A percentile compares a stretch with the other conserved stretches of the same genome.
phyloP scores from a whole-genome alignment of 352 stramenopile species.

The Globisporangium paddicum region DNA sequence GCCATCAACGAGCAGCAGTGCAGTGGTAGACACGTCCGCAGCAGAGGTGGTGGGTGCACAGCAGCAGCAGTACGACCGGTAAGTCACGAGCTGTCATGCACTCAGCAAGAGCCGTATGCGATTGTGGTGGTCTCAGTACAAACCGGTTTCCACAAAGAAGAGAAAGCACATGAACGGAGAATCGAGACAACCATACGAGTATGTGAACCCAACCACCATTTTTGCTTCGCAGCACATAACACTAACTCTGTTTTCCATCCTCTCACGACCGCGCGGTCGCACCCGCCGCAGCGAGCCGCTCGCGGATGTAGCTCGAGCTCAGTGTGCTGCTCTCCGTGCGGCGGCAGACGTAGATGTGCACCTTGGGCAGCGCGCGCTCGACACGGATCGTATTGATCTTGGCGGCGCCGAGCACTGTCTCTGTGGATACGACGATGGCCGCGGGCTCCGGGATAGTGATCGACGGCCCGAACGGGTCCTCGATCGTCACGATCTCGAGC shows the following conservation, averaged over 20 bases:
- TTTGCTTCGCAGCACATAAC: not conserved
- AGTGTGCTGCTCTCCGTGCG: conserved; percentile 81
- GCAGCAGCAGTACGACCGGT: conserved; percentile 10
- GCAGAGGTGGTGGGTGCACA: conserved; percentile 7
- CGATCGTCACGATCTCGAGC: conserved; percentile 69
- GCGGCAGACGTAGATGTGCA: conserved; percentile 74
- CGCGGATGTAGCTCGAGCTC: conserved; percentile 79
- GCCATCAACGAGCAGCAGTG: not conserved
- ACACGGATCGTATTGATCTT: conserved; percentile 83
- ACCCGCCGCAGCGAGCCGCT: conserved; percentile 38
- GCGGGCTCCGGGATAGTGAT: conserved; percentile 65
- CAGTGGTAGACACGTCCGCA: conserved; percentile 3
- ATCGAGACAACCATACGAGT: not conserved
- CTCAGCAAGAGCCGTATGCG: not conserved
- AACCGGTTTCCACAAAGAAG: not conserved
- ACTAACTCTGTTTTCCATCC: not conserved
- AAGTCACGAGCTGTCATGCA: not conserved
- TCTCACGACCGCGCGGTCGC: not conserved
- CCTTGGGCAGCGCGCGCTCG: conserved; percentile 44
- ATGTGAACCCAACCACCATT: not conserved
- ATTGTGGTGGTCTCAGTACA: not conserved
- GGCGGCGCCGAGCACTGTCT: conserved; percentile 67
- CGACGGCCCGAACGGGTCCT: conserved; percentile 82
- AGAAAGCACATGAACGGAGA: not conserved
- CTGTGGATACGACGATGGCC: conserved; percentile 82